Evolutionary conservation across 192 early-diverging fungal species (phyloP).

Genomic region (Coemansia javaensis): DNA sequence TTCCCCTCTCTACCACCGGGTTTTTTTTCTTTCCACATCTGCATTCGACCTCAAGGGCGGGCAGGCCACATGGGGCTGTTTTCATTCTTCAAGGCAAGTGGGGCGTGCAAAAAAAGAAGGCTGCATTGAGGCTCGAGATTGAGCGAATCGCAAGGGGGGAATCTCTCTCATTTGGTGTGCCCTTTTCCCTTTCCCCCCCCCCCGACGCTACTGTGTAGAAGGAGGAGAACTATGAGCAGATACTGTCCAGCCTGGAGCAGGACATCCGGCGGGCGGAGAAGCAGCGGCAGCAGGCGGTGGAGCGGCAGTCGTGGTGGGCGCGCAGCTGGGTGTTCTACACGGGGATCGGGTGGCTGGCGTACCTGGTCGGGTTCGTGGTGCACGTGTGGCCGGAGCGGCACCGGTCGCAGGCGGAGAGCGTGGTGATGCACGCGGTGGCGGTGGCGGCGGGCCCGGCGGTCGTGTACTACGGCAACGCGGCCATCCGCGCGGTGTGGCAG

Average conservation of each 20-base stretch:
- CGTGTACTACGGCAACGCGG: conserved; percentile 38
- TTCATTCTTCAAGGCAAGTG: conserved; percentile 29
- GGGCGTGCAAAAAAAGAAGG: neutral
- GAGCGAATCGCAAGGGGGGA: neutral
- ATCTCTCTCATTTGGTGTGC: too few relatives aligned
- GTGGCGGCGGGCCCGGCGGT: conserved; percentile 20
- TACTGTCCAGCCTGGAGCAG: conserved; percentile 56
- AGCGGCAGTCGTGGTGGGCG: conserved; percentile 30
- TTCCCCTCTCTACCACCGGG: neutral
- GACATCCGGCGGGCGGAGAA: conserved; percentile 53
- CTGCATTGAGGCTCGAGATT: neutral
- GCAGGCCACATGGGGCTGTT: conserved; percentile 41
- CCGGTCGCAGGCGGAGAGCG: conserved; percentile 7
- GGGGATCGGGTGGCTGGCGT: conserved; percentile 30
- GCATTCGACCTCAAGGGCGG: too few relatives aligned
- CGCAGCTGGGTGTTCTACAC: conserved; percentile 42
- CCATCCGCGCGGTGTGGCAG: conserved; percentile 16
- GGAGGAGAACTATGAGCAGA: conserved; percentile 58
- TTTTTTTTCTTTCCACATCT: neutral
- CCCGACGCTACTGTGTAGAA: conserved; percentile 8
- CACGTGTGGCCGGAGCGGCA: conserved; percentile 44
- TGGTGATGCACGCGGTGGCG: conserved; percentile 14
- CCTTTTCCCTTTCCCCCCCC: too few relatives aligned
- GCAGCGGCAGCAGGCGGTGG: conserved; percentile 11
- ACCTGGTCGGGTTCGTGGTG: conserved; percentile 25